phyloP scores from a whole-genome alignment of 768 basidiomycete genomes.

The Paxillus involutus region DNA sequence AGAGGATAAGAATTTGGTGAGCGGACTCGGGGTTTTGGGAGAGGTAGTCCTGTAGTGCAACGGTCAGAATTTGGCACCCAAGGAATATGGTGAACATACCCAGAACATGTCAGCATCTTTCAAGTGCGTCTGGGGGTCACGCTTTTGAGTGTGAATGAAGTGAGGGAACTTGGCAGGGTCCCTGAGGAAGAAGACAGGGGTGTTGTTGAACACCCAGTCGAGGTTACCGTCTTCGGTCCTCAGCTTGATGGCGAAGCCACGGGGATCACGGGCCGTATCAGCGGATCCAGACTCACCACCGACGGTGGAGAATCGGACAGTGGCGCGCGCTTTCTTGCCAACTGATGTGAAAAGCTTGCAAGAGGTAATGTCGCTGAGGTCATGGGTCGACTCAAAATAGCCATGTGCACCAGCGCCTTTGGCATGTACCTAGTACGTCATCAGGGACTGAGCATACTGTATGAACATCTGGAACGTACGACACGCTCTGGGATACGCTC shows the following conservation, averaged over 20 bases:
- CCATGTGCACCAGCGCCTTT: slow-evolving; percentile 95
- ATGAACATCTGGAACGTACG: slow-evolving; percentile 40
- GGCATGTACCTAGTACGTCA: slow-evolving; percentile 70
- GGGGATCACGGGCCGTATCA: slow-evolving; percentile 90
- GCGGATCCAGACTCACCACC: slow-evolving; percentile 86
- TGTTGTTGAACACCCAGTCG: slow-evolving; percentile 93
- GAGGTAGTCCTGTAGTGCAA: slow-evolving; percentile 71
- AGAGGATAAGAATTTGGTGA: slow-evolving; percentile 85
- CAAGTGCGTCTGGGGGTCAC: slow-evolving; percentile 88
- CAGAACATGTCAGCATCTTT: slow-evolving; percentile 87
- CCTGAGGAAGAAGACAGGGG: slow-evolving; percentile 88
- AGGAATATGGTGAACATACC: slow-evolving; percentile 36
- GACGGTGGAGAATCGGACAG: slow-evolving; percentile 92
- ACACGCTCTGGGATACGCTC: slow-evolving; percentile 97
- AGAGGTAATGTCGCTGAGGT: slow-evolving; percentile 79
- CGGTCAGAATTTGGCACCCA: neutral
- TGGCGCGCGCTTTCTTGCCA: slow-evolving; percentile 69
- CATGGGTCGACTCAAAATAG: slow-evolving; percentile 86
- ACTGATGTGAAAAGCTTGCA: slow-evolving; percentile 63
- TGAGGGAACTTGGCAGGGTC: slow-evolving; percentile 90
- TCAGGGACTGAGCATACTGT: slow-evolving; percentile 15
- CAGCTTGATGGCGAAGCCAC: slow-evolving; percentile 90
- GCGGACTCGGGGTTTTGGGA: slow-evolving; percentile 87
- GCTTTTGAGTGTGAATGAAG: slow-evolving; percentile 93
- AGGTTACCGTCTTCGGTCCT: slow-evolving; percentile 89